Evolutionary conservation across 805 yeast species (phyloP), one percentile per base, ranked within the genome.

Genomic region (Ogataea polymorpha): DNA sequence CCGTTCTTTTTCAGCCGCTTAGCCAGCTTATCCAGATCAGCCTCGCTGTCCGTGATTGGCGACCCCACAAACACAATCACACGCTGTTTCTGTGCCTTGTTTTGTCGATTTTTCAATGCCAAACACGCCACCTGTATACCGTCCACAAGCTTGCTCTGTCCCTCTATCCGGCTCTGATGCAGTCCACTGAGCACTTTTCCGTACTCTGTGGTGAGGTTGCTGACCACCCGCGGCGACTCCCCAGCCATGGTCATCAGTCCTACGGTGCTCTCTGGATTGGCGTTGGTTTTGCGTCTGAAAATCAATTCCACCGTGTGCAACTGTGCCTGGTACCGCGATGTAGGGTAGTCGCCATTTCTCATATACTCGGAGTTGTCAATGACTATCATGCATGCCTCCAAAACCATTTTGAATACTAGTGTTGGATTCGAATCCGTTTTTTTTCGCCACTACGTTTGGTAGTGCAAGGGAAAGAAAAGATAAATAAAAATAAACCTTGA

Each of bases 311-410:
- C 89, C 8, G 96, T 81, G 48, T 93, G 96, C 46, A 86, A 71
- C 65, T 93, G 96, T 2, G 98, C 96, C 49, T 86, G 95, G 60
- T 81, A 90, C 56, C 99, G 75, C 12, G 90, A 82, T 13, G 95
- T 80, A 26, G 86, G 75, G 58, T 82, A 93, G 63, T 93, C 99
- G 23, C 98, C 99, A 61, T 93, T 93, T 57, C 99, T 76, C 79
- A 90, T 86, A 65, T 75, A 91, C 68, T 93, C 99, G 38, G 96
- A 88, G 72, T 89, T 91, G 71, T 93, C 99, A 59, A 93, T 77
- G 58, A 89, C 87, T 48, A 93, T 77, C 85, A 93, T 90, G 12
- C 96, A 86, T 49, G 98, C 98, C 68, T 93, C 99, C 56, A 90
- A 76, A 49, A 84, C 96, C 97, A 89, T 89, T 40, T 58, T 72